Conservation (phyloP, 2,329 filamentous ascomycete genomes). For the Ascomycota sp. region DNA sequence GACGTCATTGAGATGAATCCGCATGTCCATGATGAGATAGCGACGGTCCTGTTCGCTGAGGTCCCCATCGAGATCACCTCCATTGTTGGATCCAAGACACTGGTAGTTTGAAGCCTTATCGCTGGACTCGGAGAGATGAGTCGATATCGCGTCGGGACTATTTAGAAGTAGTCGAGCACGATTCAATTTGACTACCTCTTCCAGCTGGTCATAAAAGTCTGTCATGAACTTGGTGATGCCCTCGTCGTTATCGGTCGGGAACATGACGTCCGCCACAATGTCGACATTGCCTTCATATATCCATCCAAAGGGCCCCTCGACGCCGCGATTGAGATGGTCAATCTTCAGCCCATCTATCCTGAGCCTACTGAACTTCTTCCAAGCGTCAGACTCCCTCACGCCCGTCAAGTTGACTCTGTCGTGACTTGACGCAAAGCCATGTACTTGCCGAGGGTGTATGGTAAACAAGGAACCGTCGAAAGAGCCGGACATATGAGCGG, state of each 20-base stretch:
- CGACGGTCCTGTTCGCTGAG: slow-evolving; percentile 40
- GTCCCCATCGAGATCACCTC: slow-evolving; percentile 1
- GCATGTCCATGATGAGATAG: slow-evolving; percentile 81
- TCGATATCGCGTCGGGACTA: slow-evolving; percentile 10
- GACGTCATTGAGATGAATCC: slow-evolving; percentile 89
- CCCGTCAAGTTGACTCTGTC: slow-evolving; percentile 32
- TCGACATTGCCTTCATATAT: slow-evolving; percentile 95
- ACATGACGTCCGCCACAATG: slow-evolving; percentile 88
- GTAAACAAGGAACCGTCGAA: slow-evolving; percentile 94
- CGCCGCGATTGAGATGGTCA: slow-evolving; percentile 84
- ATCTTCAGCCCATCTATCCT: slow-evolving; percentile 88
- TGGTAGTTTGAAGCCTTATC: too few species aligned
- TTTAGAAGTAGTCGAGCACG: slow-evolving; percentile 41
- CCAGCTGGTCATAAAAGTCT: slow-evolving; percentile 92
- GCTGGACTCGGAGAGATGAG: slow-evolving; percentile 4
- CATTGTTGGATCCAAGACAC: background rate
- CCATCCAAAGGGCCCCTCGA: slow-evolving; percentile 90
- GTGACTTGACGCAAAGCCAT: slow-evolving; percentile 47
- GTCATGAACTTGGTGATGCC: slow-evolving; percentile 85
- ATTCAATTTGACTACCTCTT: slow-evolving; percentile 73
- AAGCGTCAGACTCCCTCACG: slow-evolving; percentile 47
- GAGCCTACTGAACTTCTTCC: slow-evolving; percentile 90
- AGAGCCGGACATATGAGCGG: slow-evolving; percentile 88
- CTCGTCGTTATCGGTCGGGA: slow-evolving; percentile 72
- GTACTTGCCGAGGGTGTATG: slow-evolving; percentile 82